Conservation (phyloP, 306 rosid genomes). For the Begonia loranthoides region DNA sequence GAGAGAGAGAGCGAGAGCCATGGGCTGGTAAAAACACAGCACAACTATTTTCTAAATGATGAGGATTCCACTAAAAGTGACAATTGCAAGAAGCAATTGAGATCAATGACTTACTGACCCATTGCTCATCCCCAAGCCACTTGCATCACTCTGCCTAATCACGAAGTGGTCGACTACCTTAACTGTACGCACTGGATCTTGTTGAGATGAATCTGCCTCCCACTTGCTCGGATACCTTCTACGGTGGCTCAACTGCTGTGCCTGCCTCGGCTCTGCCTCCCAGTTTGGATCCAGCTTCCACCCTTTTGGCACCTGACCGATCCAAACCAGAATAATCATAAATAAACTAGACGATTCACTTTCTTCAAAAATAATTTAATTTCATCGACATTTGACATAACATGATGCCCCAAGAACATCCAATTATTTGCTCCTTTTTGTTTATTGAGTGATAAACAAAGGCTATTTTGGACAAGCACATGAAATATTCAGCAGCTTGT, state of each 20-base stretch:
- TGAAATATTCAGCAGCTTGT: too few species aligned
- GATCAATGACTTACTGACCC: constrained; percentile 41
- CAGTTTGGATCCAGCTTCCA: constrained; percentile 53
- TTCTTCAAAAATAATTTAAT: too few species aligned
- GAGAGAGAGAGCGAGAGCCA: too few species aligned
- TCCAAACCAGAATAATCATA: neutral
- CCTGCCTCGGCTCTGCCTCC: constrained; percentile 31
- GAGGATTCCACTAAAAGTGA: constrained; percentile 8
- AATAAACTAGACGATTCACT: too few species aligned
- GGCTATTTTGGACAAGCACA: neutral
- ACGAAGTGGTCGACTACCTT: constrained; percentile 79
- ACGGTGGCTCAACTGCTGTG: constrained; percentile 27
- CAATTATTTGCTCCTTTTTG: neutral
- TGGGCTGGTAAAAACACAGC: too few species aligned
- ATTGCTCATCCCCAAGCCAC: constrained; percentile 15
- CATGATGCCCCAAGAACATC: too few species aligned
- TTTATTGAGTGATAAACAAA: neutral
- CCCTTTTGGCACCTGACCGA: constrained; percentile 37
- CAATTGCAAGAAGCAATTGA: constrained; percentile 9
- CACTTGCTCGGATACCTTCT: constrained; percentile 42
- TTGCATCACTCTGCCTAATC: constrained; percentile 31
- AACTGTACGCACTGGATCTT: constrained; percentile 70
- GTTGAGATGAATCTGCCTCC: constrained; percentile 45
- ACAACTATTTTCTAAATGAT: neutral
- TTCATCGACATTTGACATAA: too few species aligned